These are phyloP conservation scores for Meyerozyma athensensis DNA, from an alignment of 1,139 yeast genomes.

Conservation along the genomic window DNA sequence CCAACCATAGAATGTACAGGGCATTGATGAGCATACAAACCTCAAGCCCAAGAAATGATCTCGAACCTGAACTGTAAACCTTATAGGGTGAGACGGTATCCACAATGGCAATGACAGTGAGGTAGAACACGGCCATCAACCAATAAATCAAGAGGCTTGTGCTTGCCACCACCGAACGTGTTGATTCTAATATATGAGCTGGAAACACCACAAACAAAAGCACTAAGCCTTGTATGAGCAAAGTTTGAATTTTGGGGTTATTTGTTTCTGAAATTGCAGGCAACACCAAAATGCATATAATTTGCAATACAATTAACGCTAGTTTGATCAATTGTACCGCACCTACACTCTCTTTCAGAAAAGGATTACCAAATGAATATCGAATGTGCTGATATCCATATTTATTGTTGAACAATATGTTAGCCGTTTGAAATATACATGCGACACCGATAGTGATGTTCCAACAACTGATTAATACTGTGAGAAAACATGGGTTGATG, in stretches of 20 bases:
- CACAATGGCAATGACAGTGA: not conserved
- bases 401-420: not conserved
- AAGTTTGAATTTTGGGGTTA: not conserved
- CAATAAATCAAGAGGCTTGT: conserved; percentile 37
- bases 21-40: conserved; percentile 21
- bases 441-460: not conserved
- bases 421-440: not conserved
- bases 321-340: not conserved
- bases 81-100: conserved; percentile 1
- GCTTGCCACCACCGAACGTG: conserved; percentile 27
- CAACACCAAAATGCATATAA: not conserved
- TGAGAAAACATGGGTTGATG: not conserved
- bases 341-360: not conserved
- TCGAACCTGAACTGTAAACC: not conserved
- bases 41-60: not conserved
- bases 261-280: not conserved
- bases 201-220: conserved; percentile 25
- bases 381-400: conserved; percentile 1
- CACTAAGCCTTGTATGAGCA: not conserved
- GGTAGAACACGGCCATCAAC: conserved; percentile 11
- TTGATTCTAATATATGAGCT: conserved; percentile 37
- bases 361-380: not conserved
- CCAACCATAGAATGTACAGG: conserved; percentile 31
- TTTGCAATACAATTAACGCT: not conserved
- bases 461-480: not conserved